phyloP scores from a whole-genome alignment of 495 filamentous ascomycete genomes.

The Penicillium soppii region DNA sequence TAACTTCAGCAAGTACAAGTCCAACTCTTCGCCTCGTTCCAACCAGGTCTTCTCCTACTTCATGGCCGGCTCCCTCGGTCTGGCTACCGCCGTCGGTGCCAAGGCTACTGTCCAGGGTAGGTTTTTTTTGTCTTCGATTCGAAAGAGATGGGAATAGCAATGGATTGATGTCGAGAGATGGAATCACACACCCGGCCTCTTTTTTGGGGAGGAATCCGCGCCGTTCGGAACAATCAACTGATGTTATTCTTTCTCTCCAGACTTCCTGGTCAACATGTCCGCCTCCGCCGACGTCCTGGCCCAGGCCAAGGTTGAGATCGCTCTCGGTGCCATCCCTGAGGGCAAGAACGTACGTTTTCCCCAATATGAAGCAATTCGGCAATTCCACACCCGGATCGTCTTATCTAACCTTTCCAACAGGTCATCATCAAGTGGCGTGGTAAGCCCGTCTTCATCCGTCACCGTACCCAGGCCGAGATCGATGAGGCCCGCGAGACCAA shows the following conservation, averaged over 20 bases:
- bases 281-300: constrained; percentile 98
- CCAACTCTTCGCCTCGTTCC: constrained; percentile 56
- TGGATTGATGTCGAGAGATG: not conserved
- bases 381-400: constrained; percentile 1
- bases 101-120: constrained; percentile 96
- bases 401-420: constrained; percentile 41
- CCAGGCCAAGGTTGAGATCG: constrained; percentile 98
- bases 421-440: constrained; percentile 99
- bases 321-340: constrained; percentile 87
- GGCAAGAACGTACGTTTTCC: constrained; percentile 88
- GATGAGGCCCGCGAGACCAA: constrained; percentile 77
- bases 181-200: not conserved
- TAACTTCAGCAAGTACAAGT: constrained; percentile 84
- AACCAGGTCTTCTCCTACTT: constrained; percentile 96
- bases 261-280: constrained; percentile 99
- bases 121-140: constrained; percentile 30
- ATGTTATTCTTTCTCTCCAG: constrained; percentile 48
- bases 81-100: constrained; percentile 85
- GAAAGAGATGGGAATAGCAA: not conserved
- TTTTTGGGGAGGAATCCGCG: constrained; percentile 1
- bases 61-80: constrained; percentile 94
- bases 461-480: constrained; percentile 88
- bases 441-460: constrained; percentile 99
- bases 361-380: not conserved
- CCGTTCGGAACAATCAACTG: constrained; percentile 19